A percentile compares a stretch with the other conserved stretches of the same genome.
These are phyloP conservation scores for Fusarium sp. DNA, from an alignment of 2,329 filamentous ascomycete species.

Conservation along the genomic window DNA sequence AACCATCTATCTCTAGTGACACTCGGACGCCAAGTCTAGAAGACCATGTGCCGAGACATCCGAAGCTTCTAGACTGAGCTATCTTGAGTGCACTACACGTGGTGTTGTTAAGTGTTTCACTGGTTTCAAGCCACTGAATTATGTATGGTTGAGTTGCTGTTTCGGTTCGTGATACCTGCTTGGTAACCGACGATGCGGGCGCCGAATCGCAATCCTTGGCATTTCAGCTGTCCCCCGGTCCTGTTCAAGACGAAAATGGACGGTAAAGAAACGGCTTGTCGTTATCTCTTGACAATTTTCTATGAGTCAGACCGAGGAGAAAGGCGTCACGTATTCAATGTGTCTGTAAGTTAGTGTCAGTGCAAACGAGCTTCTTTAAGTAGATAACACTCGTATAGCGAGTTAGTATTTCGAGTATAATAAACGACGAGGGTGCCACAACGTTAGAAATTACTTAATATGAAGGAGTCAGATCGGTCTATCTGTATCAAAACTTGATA, in stretches of 20 bases:
- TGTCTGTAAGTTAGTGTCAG: background rate
- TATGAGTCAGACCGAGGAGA: background rate
- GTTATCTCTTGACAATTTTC: background rate
- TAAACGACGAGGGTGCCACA: rapidly evolving
- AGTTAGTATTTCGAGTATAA: too few relatives aligned
- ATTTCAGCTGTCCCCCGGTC: too few relatives aligned
- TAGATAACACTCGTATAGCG: rapidly evolving
- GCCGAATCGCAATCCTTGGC: background rate
- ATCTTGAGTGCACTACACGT: background rate
- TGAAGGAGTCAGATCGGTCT: background rate
- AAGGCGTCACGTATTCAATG: background rate
- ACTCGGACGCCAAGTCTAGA: background rate
- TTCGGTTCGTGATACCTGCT: background rate
- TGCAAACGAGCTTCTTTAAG: too few relatives aligned
- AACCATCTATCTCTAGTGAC: background rate
- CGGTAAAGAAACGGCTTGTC: background rate
- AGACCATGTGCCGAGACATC: background rate
- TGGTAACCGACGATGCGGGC: background rate
- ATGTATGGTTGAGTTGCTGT: background rate
- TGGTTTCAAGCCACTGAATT: background rate
- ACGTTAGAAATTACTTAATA: too few relatives aligned
- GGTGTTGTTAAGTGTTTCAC: background rate
- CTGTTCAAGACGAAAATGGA: background rate
- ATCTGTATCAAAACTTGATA: rapidly evolving
- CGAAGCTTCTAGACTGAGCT: background rate